Evolutionary conservation across 192 early-diverging fungal species (phyloP), one percentile per base, ranked within the genome.

Genomic region (Rhizoclosmatium globosum): DNA sequence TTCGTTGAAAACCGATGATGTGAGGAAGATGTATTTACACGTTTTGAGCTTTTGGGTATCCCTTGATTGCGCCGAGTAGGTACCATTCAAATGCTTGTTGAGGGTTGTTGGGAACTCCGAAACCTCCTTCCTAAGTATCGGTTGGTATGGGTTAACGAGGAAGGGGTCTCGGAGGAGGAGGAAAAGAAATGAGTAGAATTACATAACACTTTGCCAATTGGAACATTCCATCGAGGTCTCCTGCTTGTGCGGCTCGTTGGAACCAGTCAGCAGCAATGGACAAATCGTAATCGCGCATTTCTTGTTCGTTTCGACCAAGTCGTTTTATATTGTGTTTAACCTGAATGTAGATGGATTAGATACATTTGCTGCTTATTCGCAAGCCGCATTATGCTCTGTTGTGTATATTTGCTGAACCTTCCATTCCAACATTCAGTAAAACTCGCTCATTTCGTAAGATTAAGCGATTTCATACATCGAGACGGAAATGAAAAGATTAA

Each of bases 1-100:
- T 23, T 38, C 3, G 38, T 23, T 21, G 45, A 48, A 71, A 56
- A 48, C 45, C 45, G 66, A 44, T 15, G 59, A 62, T 42, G 38
- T 13, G 67, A 23, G 50, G n/a, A 6, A 21, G 50, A 21, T 71
- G 31, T 9, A 62, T 47, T 76, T 41, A 76, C 74, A 76, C 2
- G 44, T 79, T 76, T 58, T 75, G 71, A 9, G 83, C 82, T 15
- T 39, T 46, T 42, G 83, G 43, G 65, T 50, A 78, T 64, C 81
- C 81, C 17, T 47, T 47, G 11, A 17, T 46, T 31, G 78, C 81
- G 11, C 79, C 73, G 7, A 42, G 31, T 13, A 53, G 21, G 53
- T 82, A 82, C 69, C 66, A 79, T 59, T 39, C 59, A 56, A 81
- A 80, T 23, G 81, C 81, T 21, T 56, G 13, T 23, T 42, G 15